A percentile compares a stretch with the other conserved stretches of the same genome.
These are phyloP conservation scores for Astrothelium subdiscretum DNA, from an alignment of 495 filamentous ascomycete species.

Conservation along the genomic window DNA sequence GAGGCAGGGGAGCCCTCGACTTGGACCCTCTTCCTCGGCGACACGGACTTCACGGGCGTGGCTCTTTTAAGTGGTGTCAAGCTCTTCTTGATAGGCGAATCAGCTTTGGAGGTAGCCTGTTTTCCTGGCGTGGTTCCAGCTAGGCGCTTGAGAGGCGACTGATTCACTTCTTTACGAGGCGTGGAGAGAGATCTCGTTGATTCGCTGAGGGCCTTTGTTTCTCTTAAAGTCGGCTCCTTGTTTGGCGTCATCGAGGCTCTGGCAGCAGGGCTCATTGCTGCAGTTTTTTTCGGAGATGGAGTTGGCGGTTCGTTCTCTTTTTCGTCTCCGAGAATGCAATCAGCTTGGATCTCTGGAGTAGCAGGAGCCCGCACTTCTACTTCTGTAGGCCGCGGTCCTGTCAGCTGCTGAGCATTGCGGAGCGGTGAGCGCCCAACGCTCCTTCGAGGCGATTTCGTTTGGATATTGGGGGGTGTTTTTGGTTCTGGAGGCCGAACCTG, in stretches of 20 bases:
- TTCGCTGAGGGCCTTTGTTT: conserved; percentile 17
- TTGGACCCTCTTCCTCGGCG: neutral
- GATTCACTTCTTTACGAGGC: conserved; percentile 22
- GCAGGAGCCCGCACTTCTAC: conserved; percentile 22
- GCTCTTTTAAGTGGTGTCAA: neutral
- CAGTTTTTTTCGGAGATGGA: neutral
- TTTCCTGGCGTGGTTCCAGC: conserved; percentile 22
- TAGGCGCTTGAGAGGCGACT: conserved; percentile 14
- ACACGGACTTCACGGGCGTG: neutral
- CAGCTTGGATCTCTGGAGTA: neutral
- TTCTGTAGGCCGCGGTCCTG: conserved; percentile 23
- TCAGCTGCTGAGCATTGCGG: conserved; percentile 13
- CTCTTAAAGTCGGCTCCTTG: conserved; percentile 13
- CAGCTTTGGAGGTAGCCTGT: conserved; percentile 7
- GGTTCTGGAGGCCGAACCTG: conserved; percentile 11
- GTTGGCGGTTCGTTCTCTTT: neutral
- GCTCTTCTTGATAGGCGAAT: neutral
- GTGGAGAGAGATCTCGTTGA: conserved; percentile 30
- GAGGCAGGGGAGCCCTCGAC: neutral
- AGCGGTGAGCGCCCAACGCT: neutral
- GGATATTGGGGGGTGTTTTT: conserved; percentile 5
- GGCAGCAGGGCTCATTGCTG: neutral
- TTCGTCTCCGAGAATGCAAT: neutral
- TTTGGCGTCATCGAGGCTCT: conserved; percentile 2
- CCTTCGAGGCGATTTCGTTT: neutral